Base-by-base conservation (phyloP, 768 basidiomycete species). In the Panaeolus cyanescens region DNA sequence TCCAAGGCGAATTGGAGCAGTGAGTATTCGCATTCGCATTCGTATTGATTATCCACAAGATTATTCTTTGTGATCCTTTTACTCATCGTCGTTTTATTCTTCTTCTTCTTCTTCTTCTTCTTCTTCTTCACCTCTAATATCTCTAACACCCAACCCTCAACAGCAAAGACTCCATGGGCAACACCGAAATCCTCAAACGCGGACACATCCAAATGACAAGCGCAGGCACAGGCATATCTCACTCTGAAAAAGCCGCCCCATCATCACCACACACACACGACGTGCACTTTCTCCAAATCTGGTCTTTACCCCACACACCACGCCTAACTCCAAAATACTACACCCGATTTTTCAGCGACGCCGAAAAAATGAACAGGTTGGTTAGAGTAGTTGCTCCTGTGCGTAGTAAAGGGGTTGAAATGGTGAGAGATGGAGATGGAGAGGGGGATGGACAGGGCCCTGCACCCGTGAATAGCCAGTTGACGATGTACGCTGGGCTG, bases 201-300 rank as follows among this genome's bases (percentile, higher is more conserved):
- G 96, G 96, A 1, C 91, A 94, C 67, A 67, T 98, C 32, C 96
- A 98, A 73, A 85, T 97, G 77, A 95, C 95, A 2, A 93, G 91
- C 1, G 88, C 96, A 0, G 96, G 96, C 9, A 95, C 90, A 0
- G 96, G 96, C 3, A 96, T 98, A 68, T 81, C 87, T 0, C 96
- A 98, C 73, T 89, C 88, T 31, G 83, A 85, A 70, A 81, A 82
- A 45, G 74, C 79, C 1, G 68, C 82, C 59, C 80, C 82, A 19
- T 53, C 68, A 33, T 72, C 72, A 36, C 74, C 74, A 55, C n/a
- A n/a, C n/a, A n/a, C n/a, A n/a, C n/a, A n/a, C n/a, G n/a, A n/a
- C 4, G 82, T 80, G 4, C 83, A 84, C 62, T 84, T 84, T 72
- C 77, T 83, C 19, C 83, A 85, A 63, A 84, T 84, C 62, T 85